Conservation (phyloP, 2,329 filamentous ascomycete species). For the Botryotinia convoluta region DNA sequence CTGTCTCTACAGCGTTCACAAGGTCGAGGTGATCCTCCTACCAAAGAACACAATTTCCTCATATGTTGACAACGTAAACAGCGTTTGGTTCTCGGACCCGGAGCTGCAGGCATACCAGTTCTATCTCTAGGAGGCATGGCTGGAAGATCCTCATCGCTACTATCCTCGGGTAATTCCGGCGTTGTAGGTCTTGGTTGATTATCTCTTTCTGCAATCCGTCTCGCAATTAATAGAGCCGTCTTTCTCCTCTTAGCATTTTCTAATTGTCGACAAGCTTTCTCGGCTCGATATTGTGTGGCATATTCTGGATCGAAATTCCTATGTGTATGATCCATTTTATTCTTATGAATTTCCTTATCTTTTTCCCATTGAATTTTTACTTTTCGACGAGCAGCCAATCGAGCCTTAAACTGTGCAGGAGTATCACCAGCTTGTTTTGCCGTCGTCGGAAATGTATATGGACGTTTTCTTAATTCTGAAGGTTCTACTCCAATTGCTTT, state of each 20-base stretch:
- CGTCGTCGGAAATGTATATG: not conserved
- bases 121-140: not conserved
- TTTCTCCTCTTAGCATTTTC: not conserved
- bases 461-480: not conserved
- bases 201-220: not conserved
- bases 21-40: not conserved
- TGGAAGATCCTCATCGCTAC: conserved; percentile 13
- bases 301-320: not conserved
- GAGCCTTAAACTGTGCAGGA: not conserved
- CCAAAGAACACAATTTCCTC: not conserved
- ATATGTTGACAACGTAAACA: conserved; percentile 3
- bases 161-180: not conserved
- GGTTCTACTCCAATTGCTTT: not conserved
- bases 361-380: not conserved
- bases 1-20: not conserved
- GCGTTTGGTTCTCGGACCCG: not conserved
- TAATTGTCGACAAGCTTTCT: not conserved
- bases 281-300: not conserved
- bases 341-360: conserved; percentile 1
- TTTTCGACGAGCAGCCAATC: not conserved
- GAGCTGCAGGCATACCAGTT: not conserved
- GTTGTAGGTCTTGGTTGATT: not conserved
- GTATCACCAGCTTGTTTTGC: not conserved
- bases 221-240: not conserved
- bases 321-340: conserved; percentile 11